phyloP scores from a whole-genome alignment of 1,284 basidiomycete species.

The Athelia sp. region DNA sequence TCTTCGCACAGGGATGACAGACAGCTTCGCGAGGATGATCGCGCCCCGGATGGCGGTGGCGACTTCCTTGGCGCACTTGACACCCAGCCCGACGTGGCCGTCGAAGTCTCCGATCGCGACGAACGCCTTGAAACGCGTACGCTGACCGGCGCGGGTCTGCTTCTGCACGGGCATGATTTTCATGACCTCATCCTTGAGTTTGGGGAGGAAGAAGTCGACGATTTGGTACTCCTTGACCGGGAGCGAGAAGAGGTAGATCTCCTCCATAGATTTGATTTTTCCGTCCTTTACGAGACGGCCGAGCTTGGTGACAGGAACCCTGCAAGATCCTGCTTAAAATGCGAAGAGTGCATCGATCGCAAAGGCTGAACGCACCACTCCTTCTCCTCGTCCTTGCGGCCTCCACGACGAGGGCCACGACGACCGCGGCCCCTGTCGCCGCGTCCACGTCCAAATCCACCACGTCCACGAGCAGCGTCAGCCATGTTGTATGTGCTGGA shows the following conservation, averaged over 20 bases:
- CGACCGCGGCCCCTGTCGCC: constrained; percentile 82
- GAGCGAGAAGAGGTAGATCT: constrained; percentile 99
- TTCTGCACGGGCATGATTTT: constrained; percentile 99
- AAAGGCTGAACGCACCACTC: constrained; percentile 74
- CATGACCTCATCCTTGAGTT: constrained; percentile 99
- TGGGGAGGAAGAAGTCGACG: constrained; percentile 95
- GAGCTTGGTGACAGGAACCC: constrained; percentile 98
- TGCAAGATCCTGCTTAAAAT: constrained; percentile 23
- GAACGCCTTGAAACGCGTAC: constrained; percentile 99
- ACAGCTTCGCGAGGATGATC: constrained; percentile 95
- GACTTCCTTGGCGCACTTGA: constrained; percentile 99
- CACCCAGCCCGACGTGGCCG: constrained; percentile 98
- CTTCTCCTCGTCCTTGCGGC: constrained; percentile 98
- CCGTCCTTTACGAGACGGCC: constrained; percentile 99
- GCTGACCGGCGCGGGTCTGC: constrained; percentile 99
- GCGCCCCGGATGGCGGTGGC: constrained; percentile 99
- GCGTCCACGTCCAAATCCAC: constrained; percentile 87
- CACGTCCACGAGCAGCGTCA: constrained; percentile 76
- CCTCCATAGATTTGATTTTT: constrained; percentile 99
- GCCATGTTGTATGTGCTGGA: constrained; percentile 49
- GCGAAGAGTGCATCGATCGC: neutral
- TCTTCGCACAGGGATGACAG: constrained; percentile 93
- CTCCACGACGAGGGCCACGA: constrained; percentile 90
- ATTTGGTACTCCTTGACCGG: constrained; percentile 99
- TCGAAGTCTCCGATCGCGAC: constrained; percentile 99